Conservation (phyloP, 2,329 filamentous ascomycete genomes). For the Penicillium sp. region DNA sequence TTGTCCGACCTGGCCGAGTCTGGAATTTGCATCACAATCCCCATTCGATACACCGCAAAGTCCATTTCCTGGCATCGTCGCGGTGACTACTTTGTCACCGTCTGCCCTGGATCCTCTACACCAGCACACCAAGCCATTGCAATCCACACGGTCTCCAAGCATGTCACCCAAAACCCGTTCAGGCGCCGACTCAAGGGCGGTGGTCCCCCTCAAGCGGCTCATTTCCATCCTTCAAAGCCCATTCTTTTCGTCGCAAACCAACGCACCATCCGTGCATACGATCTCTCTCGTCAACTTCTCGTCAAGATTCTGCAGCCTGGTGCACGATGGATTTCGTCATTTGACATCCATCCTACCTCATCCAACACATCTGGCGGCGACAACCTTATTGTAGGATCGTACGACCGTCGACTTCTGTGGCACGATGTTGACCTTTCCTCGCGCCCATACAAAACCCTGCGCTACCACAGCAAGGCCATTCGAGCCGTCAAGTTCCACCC, state of each 20-base stretch:
- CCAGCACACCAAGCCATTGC: slow-evolving; percentile 64
- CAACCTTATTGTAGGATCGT: slow-evolving; percentile 90
- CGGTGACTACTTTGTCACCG: slow-evolving; percentile 90
- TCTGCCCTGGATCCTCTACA: slow-evolving; percentile 63
- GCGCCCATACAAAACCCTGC: slow-evolving; percentile 91
- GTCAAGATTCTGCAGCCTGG: slow-evolving; percentile 92
- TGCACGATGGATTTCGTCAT: slow-evolving; percentile 88
- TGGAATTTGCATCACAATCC: slow-evolving; percentile 72
- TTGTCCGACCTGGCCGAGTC: slow-evolving; percentile 68
- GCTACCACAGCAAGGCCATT: slow-evolving; percentile 91
- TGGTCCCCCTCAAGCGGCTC: slow-evolving; percentile 76
- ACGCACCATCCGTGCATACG: slow-evolving; percentile 87
- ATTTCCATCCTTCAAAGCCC: slow-evolving; percentile 90
- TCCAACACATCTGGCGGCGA: slow-evolving; percentile 87
- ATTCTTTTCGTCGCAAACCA: slow-evolving; percentile 96
- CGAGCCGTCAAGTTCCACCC: slow-evolving; percentile 84
- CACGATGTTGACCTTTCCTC: slow-evolving; percentile 91
- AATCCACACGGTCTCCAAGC: slow-evolving; percentile 92
- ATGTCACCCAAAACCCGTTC: slow-evolving; percentile 93
- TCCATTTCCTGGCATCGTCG: slow-evolving; percentile 89
- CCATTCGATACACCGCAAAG: slow-evolving; percentile 76
- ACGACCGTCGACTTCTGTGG: slow-evolving; percentile 91
- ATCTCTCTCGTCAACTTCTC: slow-evolving; percentile 84
- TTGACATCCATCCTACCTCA: slow-evolving; percentile 86
- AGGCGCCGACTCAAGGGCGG: slow-evolving; percentile 65